Conservation (phyloP, 495 filamentous ascomycete species). For the Chlorociboria aeruginascens region DNA sequence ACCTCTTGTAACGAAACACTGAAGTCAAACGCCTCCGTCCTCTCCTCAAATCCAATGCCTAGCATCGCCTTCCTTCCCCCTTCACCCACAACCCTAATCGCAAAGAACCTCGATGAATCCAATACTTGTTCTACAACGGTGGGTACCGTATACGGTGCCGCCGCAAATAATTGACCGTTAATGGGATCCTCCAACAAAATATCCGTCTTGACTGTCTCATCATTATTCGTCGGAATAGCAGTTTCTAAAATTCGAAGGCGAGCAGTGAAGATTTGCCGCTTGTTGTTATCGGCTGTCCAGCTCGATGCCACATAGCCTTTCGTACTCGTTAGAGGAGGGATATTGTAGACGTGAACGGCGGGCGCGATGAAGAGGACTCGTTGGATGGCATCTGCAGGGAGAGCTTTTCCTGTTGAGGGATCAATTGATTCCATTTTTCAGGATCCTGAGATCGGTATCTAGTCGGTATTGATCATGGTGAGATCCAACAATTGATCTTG, state of each 20-base stretch:
- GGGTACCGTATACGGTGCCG: slow-evolving; percentile 52
- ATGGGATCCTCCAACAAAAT: slow-evolving; percentile 62
- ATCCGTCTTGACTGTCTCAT: slow-evolving; percentile 51
- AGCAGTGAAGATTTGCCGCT: slow-evolving; percentile 68
- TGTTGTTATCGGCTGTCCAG: slow-evolving; percentile 61
- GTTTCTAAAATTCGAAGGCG: slow-evolving; percentile 72
- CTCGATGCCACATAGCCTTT: slow-evolving; percentile 60
- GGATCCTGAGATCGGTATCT: background rate
- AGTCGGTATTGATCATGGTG: background rate
- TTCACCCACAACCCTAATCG: slow-evolving; percentile 59
- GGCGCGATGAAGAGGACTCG: slow-evolving; percentile 60
- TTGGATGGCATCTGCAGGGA: slow-evolving; percentile 60
- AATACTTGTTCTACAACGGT: slow-evolving; percentile 55
- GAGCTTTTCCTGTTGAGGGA: slow-evolving; percentile 42
- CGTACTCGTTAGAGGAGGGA: slow-evolving; percentile 58
- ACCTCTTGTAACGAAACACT: slow-evolving; percentile 67
- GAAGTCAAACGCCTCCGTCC: slow-evolving; percentile 73
- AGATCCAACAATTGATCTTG: too few species aligned
- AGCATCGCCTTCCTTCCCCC: slow-evolving; percentile 57
- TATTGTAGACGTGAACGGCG: slow-evolving; percentile 66
- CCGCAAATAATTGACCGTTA: slow-evolving; percentile 65
- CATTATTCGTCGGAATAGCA: slow-evolving; percentile 30
- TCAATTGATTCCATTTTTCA: slow-evolving; percentile 30
- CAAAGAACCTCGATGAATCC: slow-evolving; percentile 71
- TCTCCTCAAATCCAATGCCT: slow-evolving; percentile 78